Percentiles rank a stretch among this genome's conserved stretches.
phyloP scores from a whole-genome alignment of 2,329 filamentous ascomycete genomes.

The Neonectria neomacrospora region DNA sequence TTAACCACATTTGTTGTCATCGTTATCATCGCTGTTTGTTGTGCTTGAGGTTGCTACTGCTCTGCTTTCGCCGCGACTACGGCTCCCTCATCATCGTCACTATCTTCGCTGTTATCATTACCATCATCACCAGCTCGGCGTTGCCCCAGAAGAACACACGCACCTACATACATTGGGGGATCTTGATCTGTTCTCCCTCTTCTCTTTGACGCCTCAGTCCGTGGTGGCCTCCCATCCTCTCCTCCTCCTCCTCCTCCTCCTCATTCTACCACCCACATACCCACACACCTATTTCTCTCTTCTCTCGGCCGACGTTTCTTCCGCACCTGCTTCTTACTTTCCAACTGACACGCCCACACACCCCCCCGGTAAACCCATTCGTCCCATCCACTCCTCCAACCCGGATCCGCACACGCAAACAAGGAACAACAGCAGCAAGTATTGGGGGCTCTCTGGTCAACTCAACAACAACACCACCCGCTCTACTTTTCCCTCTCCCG shows the following conservation, averaged over 20 bases:
- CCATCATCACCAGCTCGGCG: constrained; percentile 20
- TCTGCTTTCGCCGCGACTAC: not conserved
- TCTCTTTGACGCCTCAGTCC: constrained; percentile 16
- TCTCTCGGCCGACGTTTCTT: constrained; percentile 23
- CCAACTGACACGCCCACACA: constrained; percentile 29
- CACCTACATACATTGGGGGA: constrained; percentile 1
- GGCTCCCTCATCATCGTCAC: not conserved
- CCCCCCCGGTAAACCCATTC: constrained; percentile 29
- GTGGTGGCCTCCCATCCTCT: not conserved
- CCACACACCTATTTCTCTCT: constrained; percentile 27
- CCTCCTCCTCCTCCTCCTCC: constrained; percentile 12
- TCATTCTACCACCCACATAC: constrained; percentile 23
- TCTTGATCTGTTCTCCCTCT: constrained; percentile 9
- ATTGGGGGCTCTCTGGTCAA: constrained; percentile 19
- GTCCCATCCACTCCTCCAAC: constrained; percentile 23
- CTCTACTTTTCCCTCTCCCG: constrained; percentile 21
- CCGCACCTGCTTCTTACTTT: constrained; percentile 26
- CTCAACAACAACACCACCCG: constrained; percentile 22
- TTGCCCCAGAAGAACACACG: constrained; percentile 6
- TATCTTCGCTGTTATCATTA: constrained; percentile 25
- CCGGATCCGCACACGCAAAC: constrained; percentile 21
- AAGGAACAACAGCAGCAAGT: constrained; percentile 21
- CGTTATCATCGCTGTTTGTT: constrained; percentile 11
- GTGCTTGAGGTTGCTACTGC: not conserved
- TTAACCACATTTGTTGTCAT: constrained; percentile 31